Base-by-base conservation (phyloP, 2,329 filamentous ascomycete genomes). In the Westerdykella ornata region DNA sequence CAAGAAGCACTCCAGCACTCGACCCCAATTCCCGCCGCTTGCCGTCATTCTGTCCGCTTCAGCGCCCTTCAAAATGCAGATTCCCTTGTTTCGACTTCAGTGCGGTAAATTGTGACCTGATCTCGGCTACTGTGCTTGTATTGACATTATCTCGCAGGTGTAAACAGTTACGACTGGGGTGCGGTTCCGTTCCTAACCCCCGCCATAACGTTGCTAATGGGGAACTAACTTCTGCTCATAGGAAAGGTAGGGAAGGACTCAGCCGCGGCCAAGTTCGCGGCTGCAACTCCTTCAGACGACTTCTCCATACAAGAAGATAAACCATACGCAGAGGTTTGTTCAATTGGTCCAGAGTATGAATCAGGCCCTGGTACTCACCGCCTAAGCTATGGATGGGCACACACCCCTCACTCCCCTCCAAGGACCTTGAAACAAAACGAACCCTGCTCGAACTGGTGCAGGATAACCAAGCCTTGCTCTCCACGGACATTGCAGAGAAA, bases 121-220 rank as follows among this genome's bases (percentile, higher is more conserved):
- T 5, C 14, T 15, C 16, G 29, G 66, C 54, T 9, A 32, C 7
- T 14, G 4, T 5, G 13, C 20, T n/a, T 26, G 5, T 41, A 43
- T 54, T 60, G 53, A 60, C 51, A 47, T 58, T 41, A 53, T 43
- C n/a, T 40, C 45, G n/a, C 47, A 84, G 92, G 90, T 61, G 88
- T 94, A 62, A 97, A 97, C 69, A 96, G 89, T 68, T 98, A 98
- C 66, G 92, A 96, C 72, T 98, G 92, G 92, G 92, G 80, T 81
- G 68, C 53, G 72, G 22, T 49, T 35, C 40, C 36, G 45, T 42
- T 46, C n/a, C n/a, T n/a, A n/a, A n/a, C n/a, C 51, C 57, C 54
- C 51, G 45, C 53, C 49, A 47, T 44, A 22, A 31, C 33, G 30
- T 33, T 17, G 30, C 42, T 52, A 43, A 42, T 41, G 44, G 42